Evolutionary conservation across 805 yeast species (phyloP).

Genomic region (Ogataea nakhonphanomensis): DNA sequence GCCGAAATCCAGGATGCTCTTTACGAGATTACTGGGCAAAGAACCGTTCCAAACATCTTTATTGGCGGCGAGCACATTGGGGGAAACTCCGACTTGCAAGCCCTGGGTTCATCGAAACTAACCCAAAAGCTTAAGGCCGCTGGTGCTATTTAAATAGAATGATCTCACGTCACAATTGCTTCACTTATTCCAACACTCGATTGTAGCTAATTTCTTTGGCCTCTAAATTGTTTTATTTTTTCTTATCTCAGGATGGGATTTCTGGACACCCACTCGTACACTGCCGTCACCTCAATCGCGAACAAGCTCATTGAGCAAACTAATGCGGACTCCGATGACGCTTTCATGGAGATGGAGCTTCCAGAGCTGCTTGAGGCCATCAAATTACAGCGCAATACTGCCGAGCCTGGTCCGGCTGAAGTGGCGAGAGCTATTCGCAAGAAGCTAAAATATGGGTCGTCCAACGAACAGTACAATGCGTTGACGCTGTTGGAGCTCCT

Average conservation of each 20-base stretch:
- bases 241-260: constrained; percentile 42
- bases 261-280: constrained; percentile 57
- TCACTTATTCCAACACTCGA: neutral
- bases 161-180: too few species aligned
- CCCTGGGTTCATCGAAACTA: constrained; percentile 41
- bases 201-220: neutral
- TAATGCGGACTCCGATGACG: constrained; percentile 41
- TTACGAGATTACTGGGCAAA: constrained; percentile 75
- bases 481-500: constrained; percentile 54
- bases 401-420: constrained; percentile 52
- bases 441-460: constrained; percentile 79
- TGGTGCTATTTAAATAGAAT: constrained; percentile 2
- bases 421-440: constrained; percentile 91
- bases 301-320: constrained; percentile 45
- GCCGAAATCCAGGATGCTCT: constrained; percentile 78
- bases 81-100: constrained; percentile 87
- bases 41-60: constrained; percentile 90
- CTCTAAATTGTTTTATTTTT: neutral
- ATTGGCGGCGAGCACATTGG: constrained; percentile 92
- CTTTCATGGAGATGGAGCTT: constrained; percentile 40
- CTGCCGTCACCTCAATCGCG: constrained; percentile 65
- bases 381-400: constrained; percentile 29
- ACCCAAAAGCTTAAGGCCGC: constrained; percentile 11
- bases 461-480: constrained; percentile 63
- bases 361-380: constrained; percentile 58